phyloP scores from a whole-genome alignment of 2,329 filamentous ascomycete genomes.

The Fonsecaea nubica region DNA sequence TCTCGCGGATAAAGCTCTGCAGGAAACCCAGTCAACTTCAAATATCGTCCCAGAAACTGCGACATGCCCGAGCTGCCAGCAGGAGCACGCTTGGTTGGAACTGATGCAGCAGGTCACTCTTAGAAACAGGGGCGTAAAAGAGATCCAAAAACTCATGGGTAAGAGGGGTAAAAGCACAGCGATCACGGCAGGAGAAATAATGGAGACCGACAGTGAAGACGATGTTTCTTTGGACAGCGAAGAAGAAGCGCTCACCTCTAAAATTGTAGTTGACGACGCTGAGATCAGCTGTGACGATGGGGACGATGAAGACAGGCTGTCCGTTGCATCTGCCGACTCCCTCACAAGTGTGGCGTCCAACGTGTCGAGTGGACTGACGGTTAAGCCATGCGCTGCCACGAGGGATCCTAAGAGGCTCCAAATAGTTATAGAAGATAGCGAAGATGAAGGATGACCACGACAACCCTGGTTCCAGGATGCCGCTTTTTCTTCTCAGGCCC shows the following conservation, averaged over 20 bases:
- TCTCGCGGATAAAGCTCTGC: conserved; percentile 60
- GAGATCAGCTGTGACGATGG: conserved; percentile 24
- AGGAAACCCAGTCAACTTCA: conserved; percentile 47
- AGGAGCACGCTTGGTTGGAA: conserved; percentile 70
- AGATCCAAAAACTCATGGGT: conserved; percentile 73
- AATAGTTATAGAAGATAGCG: conserved; percentile 62
- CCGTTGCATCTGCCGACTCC: conserved; percentile 39
- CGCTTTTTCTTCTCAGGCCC: neutral
- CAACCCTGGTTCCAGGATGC: neutral
- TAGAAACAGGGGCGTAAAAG: conserved; percentile 71
- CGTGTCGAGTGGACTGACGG: neutral
- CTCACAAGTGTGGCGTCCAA: conserved; percentile 22
- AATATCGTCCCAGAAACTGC: conserved; percentile 71
- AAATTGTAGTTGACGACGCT: conserved; percentile 32
- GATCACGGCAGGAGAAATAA: conserved; percentile 41
- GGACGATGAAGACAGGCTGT: conserved; percentile 39
- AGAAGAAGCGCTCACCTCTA: conserved; percentile 25
- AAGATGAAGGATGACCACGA: conserved; percentile 51
- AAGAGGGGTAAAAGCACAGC: conserved; percentile 47
- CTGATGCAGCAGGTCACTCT: conserved; percentile 84
- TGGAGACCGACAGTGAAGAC: conserved; percentile 32
- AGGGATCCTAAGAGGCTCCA: conserved; percentile 38
- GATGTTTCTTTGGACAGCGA: conserved; percentile 35
- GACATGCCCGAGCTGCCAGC: conserved; percentile 72
- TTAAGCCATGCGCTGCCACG: conserved; percentile 22